Base-by-base conservation (phyloP, 176 grass and related monocot species). In the Typha latifolia region DNA sequence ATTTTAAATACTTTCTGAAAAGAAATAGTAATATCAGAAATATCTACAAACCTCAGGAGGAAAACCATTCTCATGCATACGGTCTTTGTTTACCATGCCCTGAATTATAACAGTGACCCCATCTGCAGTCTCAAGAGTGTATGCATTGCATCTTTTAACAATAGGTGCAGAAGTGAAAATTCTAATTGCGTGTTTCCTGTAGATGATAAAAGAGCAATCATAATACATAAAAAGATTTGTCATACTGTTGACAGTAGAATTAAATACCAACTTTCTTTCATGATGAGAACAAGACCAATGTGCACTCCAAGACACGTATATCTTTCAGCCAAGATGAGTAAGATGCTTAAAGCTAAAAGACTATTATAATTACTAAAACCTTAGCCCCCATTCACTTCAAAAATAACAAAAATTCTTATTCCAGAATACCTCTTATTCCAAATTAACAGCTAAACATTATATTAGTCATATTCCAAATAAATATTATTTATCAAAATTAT, bases 51-150 rank as follows among this genome's bases (percentile, higher is more conserved):
- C 76, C 56, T 65, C 67, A 59, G 15, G 47, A 55, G 76, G 61
- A 53, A 74, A 63, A n/a, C 57, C 64, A 59, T 64, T 65, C 8
- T 71, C 43, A 37, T 76, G 34, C n/a, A 52, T 66, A 9, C 26
- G 47, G 15, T 47, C 19, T 71, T 66, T 67, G 74, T 67, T 52
- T 16, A 70, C 51, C 49, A 69, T 75, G 66, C 49, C 79, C 37
- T 76, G 68, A 66, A 82, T 32, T 77, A 82, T 32, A 14, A 76
- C 47, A 61, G 23, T 62, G 47, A 76, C 32, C 32, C 62, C 53
- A 62, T 70, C 73, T 82, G 43, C 62, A 34, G 62, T 56, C 62
- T 82, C 79, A 66, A 72, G 26, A 71, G 24, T 72, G 65, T 64
- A 77, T 43, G 74, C 74, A 66, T 53, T 68, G 70, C 62, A 34